These are phyloP conservation scores for Metschnikowia noctiluminum DNA, from an alignment of 805 yeast genomes.

Conservation along the genomic window DNA sequence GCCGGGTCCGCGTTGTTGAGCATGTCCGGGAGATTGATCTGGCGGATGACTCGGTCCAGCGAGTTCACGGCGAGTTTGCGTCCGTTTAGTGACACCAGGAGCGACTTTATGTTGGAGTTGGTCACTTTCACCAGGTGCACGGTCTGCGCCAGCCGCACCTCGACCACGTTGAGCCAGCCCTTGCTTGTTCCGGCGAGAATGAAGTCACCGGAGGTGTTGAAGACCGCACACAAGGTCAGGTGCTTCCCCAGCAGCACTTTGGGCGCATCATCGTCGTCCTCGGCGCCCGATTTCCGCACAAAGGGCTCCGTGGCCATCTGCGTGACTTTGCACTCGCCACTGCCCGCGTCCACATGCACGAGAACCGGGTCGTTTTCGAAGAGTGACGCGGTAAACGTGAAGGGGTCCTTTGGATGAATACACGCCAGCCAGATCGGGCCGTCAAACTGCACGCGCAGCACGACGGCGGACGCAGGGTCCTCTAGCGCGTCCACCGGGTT, in stretches of 20 bases:
- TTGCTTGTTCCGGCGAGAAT: constrained; percentile 75
- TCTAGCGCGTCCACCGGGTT: constrained; percentile 17
- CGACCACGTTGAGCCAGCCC: constrained; percentile 65
- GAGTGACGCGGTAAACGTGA: constrained; percentile 57
- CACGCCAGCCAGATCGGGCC: constrained; percentile 73
- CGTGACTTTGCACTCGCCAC: constrained; percentile 8
- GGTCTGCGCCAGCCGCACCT: constrained; percentile 26
- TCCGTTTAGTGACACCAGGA: constrained; percentile 56
- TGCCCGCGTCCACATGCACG: constrained; percentile 30
- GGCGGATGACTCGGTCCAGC: constrained; percentile 75
- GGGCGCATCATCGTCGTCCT: constrained; percentile 15
- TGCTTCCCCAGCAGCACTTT: constrained; percentile 29
- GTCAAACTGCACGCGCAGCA: constrained; percentile 50
- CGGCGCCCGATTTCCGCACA: not conserved
- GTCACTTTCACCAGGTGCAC: constrained; percentile 56
- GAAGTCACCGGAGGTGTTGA: constrained; percentile 51
- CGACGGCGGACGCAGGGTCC: constrained; percentile 13
- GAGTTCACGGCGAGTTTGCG: constrained; percentile 67
- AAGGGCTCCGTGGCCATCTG: constrained; percentile 20
- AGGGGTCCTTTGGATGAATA: constrained; percentile 47
- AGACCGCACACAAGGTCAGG: constrained; percentile 48
- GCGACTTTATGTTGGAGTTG: constrained; percentile 66
- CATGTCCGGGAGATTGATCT: constrained; percentile 48
- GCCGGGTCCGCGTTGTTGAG: constrained; percentile 28
- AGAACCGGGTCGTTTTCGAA: constrained; percentile 59